These are phyloP conservation scores for Malassezia cuniculi DNA, from an alignment of 1,284 basidiomycete genomes.

Conservation along the genomic window DNA sequence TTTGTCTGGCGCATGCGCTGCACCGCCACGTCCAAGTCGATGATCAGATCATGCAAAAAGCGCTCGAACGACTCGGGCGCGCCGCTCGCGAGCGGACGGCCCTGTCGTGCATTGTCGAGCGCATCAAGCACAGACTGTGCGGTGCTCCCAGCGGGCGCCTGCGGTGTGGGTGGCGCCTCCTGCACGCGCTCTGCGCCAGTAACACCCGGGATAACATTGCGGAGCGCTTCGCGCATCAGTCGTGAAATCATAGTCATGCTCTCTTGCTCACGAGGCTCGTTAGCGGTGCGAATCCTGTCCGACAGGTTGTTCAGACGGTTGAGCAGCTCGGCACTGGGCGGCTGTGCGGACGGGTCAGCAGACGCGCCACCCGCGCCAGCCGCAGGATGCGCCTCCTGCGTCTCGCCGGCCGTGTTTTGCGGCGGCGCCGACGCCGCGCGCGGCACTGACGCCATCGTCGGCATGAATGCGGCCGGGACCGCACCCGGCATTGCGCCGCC, in stretches of 20 bases:
- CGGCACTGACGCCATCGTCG: no score
- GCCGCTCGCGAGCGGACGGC: constrained; percentile 19
- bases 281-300: constrained; percentile 3
- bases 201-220: not conserved
- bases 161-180: not conserved
- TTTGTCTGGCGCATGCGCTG: constrained; percentile 11
- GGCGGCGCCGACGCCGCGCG: no score
- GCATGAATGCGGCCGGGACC: not conserved
- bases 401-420: no score
- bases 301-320: constrained; percentile 16
- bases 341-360: not conserved
- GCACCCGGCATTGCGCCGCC: not conserved
- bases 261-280: constrained; percentile 4
- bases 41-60: constrained; percentile 29
- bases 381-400: no score
- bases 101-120: constrained; percentile 23
- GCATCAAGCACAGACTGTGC: constrained; percentile 6
- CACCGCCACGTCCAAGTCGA: constrained; percentile 29
- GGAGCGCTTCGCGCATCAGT: constrained; percentile 15
- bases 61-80: constrained; percentile 31
- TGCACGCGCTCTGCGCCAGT: not conserved
- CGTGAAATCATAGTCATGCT: constrained; percentile 12
- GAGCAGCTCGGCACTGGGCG: constrained; percentile 17
- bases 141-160: no score
- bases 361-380: not conserved